Base-by-base conservation (phyloP, 75 land plant genomes). In the Gnetum montanum region DNA sequence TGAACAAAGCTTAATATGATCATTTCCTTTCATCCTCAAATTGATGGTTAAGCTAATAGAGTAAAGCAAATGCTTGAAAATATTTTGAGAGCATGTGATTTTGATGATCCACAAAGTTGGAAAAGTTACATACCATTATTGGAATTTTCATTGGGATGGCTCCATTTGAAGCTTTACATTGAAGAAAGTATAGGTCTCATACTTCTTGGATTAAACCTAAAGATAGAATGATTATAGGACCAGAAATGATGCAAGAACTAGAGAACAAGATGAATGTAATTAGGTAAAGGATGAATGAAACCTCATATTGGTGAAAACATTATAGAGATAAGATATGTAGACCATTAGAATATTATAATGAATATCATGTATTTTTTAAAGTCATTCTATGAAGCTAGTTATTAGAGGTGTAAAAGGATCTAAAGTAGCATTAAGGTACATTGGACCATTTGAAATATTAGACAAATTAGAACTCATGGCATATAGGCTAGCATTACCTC, bases 1-100 rank as follows among this genome's bases (percentile, higher is more conserved):
- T 54, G 19, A 3, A 50, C 26, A 0, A 49, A 31, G 6, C 24
- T 49, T 1, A 34, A 52, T 13, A 7, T 62, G n/a, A 62, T 38
- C 28, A 24, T 28, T 4, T 20, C 0, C 26, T 49, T 62, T 54
- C 43, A 12, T n/a, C n/a, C n/a, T n/a, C n/a, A n/a, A n/a, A n/a
- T n/a, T 0, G 41, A 62, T 62, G 64, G 55, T 4, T 25, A 62
- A 50, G 51, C 64, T 34, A n/a, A 62, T 13, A 0, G 55, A 11
- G 27, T 35, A 3, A 62, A 62, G 8, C 55, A 62, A 26, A 35
- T 49, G 6, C 13, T 62, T 0, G 54, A 62, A n/a, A 31, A 62
- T 50, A 49, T 34, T 43, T 23, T 62, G 0, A 1, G 41, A 4
- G 29, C 16, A 1, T 50, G 37, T 51, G 22, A 12, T 5, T 25